Evolutionary conservation across 2,329 filamentous ascomycete genomes (phyloP).

Genomic region (Penicillium carneum): DNA sequence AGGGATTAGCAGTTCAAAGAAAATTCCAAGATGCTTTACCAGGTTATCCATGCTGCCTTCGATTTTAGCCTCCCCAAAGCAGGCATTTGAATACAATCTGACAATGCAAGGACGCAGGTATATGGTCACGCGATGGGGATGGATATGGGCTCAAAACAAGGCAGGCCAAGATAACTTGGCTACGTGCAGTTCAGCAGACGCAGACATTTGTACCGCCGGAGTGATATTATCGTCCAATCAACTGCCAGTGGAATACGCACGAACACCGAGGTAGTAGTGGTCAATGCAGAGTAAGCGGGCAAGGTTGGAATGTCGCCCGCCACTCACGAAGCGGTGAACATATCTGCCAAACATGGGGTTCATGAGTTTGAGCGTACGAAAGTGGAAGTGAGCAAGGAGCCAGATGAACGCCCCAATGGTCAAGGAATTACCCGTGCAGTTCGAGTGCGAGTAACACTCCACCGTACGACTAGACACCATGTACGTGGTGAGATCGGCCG

Average conservation of each 20-base stretch:
- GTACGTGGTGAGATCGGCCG: constrained; percentile 65
- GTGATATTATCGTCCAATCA: constrained; percentile 69
- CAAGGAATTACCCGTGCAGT: constrained; percentile 61
- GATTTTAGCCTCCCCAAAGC: constrained; percentile 50
- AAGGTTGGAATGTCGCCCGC: constrained; percentile 62
- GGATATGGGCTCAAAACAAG: constrained; percentile 65
- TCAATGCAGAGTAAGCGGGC: constrained; percentile 64
- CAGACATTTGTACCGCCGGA: constrained; percentile 69
- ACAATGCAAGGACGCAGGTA: constrained; percentile 53
- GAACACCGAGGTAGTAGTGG: constrained; percentile 40
- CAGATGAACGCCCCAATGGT: constrained; percentile 61
- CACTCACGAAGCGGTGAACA: constrained; percentile 56
- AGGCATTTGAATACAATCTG: not conserved
- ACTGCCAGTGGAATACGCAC: constrained; percentile 58
- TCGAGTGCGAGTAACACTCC: constrained; percentile 65
- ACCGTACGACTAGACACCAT: constrained; percentile 64
- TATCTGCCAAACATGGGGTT: constrained; percentile 59
- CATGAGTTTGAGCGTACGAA: constrained; percentile 62
- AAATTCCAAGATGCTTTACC: constrained; percentile 57
- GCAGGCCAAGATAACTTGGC: constrained; percentile 62
- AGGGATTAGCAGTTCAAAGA: not conserved
- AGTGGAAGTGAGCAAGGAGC: constrained; percentile 60
- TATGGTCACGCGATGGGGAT: constrained; percentile 69
- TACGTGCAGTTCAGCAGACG: constrained; percentile 68
- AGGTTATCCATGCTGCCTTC: constrained; percentile 65